Conservation (phyloP, 208 protist genomes). For the Crithidia sp. region DNA sequence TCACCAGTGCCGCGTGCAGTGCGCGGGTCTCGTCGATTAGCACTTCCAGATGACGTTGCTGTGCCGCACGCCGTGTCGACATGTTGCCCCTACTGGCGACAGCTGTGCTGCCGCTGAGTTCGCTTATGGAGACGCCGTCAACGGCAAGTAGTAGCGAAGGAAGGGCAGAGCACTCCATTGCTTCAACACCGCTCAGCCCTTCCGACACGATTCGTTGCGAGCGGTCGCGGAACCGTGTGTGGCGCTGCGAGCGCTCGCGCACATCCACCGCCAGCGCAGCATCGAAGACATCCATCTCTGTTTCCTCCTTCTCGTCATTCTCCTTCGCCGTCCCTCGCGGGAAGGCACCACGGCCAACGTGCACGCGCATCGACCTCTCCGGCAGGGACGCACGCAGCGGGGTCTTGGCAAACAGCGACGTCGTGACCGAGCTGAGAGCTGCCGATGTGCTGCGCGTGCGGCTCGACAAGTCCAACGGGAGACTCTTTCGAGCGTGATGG, state of each 20-base stretch:
- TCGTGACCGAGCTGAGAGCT: too few relatives aligned
- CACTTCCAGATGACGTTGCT: background rate
- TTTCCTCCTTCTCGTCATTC: background rate
- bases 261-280: constrained; percentile 18
- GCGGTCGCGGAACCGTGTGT: background rate
- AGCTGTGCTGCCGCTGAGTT: background rate
- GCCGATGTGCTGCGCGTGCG: constrained; percentile 3
- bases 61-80: background rate
- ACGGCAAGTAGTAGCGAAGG: background rate
- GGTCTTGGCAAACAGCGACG: background rate
- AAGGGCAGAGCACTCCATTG: background rate
- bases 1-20: constrained; percentile 15
- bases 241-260: background rate
- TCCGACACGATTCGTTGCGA: background rate
- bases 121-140: background rate
- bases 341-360: background rate
- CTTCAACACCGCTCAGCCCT: too few relatives aligned
- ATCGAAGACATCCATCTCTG: constrained; percentile 27
- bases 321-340: background rate
- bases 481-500: constrained; percentile 21
- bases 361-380: background rate
- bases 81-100: background rate
- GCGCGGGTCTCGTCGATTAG: constrained; percentile 17
- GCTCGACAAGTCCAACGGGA: constrained; percentile 9
- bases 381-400: background rate